Conservation (phyloP, 805 yeast species). For the Yarrowia bubula region DNA sequence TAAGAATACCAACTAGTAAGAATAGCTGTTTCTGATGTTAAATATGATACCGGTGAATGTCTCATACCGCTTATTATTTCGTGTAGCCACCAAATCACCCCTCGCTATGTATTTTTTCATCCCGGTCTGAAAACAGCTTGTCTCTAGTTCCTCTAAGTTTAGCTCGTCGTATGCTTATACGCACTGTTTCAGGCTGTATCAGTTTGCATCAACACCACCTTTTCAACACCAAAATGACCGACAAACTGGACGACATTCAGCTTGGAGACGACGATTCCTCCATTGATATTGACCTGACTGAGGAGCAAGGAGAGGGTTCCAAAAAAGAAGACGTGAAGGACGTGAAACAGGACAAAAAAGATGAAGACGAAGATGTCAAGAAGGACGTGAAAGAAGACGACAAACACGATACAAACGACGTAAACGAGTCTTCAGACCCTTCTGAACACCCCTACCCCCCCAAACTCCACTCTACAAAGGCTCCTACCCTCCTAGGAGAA, state of each 20-base stretch:
- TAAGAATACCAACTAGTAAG: too few relatives aligned
- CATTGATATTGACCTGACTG: background rate
- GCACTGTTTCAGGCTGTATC: background rate
- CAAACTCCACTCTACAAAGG: background rate
- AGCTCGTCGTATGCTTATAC: background rate
- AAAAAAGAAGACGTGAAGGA: background rate
- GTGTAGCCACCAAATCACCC: too few relatives aligned
- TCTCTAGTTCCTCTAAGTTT: background rate
- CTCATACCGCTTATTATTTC: too few relatives aligned
- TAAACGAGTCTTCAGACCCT: background rate
- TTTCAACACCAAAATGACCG: background rate
- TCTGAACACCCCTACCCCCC: background rate
- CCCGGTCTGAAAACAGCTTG: too few relatives aligned
- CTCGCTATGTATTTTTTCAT: too few relatives aligned
- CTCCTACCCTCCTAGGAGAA: background rate
- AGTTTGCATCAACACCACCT: background rate
- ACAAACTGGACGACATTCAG: slow-evolving; percentile 8
- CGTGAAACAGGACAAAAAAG: background rate
- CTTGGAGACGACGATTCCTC: slow-evolving; percentile 1
- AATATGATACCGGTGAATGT: too few relatives aligned
- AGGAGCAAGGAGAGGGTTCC: too few relatives aligned
- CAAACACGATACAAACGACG: background rate
- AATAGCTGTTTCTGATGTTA: too few relatives aligned
- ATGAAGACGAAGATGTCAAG: background rate
- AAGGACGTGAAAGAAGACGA: background rate